A percentile compares a stretch with the other conserved stretches of the same genome.
phyloP scores from a whole-genome alignment of 2,329 filamentous ascomycete genomes.

The Bretziella fagacearum region DNA sequence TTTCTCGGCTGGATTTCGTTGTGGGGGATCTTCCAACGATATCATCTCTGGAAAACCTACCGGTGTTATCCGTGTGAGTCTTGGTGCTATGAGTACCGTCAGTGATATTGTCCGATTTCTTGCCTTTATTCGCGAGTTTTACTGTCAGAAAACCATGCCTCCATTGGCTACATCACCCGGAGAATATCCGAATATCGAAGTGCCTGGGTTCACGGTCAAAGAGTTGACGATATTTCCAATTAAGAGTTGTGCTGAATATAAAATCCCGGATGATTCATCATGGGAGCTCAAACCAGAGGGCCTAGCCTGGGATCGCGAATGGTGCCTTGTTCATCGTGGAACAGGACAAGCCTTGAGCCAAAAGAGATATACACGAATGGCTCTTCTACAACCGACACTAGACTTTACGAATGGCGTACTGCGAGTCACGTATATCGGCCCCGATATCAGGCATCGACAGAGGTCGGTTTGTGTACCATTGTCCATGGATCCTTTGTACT shows the following conservation, averaged over 20 bases:
- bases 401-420: conserved; percentile 54
- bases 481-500: conserved; percentile 46
- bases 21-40: conserved; percentile 59
- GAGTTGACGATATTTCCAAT: conserved; percentile 69
- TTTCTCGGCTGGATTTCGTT: conserved; percentile 70
- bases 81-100: conserved; percentile 77
- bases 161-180: not conserved
- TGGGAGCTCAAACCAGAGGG: conserved; percentile 77
- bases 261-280: conserved; percentile 39
- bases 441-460: conserved; percentile 18
- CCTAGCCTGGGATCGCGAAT: conserved; percentile 86
- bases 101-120: conserved; percentile 58
- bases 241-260: conserved; percentile 78
- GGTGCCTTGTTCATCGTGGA: conserved; percentile 80
- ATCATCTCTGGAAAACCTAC: conserved; percentile 73
- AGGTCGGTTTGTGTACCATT: conserved; percentile 39
- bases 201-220: conserved; percentile 29
- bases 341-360: conserved; percentile 75
- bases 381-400: conserved; percentile 56
- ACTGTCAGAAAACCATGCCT: conserved; percentile 16
- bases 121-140: conserved; percentile 48
- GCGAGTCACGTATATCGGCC: conserved; percentile 36
- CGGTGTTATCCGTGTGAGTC: conserved; percentile 66
- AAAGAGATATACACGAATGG: conserved; percentile 78
- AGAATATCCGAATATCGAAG: not conserved